These are phyloP conservation scores for Gyrodon lividus DNA, from an alignment of 768 basidiomycete species.

Conservation along the genomic window DNA sequence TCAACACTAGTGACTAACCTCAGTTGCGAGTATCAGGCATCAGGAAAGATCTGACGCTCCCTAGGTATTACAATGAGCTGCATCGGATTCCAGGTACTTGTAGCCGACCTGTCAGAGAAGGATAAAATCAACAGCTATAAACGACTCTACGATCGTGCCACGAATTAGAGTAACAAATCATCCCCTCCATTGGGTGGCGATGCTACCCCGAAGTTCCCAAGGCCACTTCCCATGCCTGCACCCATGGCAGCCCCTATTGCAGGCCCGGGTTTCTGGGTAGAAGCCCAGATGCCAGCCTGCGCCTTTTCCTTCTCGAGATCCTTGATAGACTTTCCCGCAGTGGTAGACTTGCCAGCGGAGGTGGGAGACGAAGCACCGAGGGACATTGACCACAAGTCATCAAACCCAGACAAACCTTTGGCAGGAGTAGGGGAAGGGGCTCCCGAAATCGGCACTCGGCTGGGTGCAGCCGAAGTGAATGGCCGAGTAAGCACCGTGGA, in stretches of 20 bases:
- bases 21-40: too few species aligned
- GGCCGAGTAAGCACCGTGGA: constrained; percentile 14
- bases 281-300: constrained; percentile 74
- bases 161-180: constrained; percentile 41
- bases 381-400: constrained; percentile 86
- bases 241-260: constrained; percentile 7
- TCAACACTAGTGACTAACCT: too few species aligned
- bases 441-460: constrained; percentile 14
- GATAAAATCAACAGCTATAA: not conserved
- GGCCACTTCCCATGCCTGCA: constrained; percentile 26
- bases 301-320: constrained; percentile 89
- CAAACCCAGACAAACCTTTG: constrained; percentile 63
- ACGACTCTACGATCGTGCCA: not conserved
- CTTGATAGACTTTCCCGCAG: constrained; percentile 73
- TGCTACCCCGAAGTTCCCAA: constrained; percentile 24
- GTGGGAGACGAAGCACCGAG: constrained; percentile 47
- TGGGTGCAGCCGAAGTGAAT: constrained; percentile 10
- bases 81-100: not conserved
- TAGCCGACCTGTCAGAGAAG: not conserved
- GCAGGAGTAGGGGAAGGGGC: constrained; percentile 25
- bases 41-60: not conserved
- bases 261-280: constrained; percentile 25
- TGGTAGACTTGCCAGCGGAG: constrained; percentile 35
- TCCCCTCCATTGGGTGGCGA: constrained; percentile 33
- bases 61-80: not conserved